Base-by-base conservation (phyloP, 768 basidiomycete species). In the Leccinum uliginosum region DNA sequence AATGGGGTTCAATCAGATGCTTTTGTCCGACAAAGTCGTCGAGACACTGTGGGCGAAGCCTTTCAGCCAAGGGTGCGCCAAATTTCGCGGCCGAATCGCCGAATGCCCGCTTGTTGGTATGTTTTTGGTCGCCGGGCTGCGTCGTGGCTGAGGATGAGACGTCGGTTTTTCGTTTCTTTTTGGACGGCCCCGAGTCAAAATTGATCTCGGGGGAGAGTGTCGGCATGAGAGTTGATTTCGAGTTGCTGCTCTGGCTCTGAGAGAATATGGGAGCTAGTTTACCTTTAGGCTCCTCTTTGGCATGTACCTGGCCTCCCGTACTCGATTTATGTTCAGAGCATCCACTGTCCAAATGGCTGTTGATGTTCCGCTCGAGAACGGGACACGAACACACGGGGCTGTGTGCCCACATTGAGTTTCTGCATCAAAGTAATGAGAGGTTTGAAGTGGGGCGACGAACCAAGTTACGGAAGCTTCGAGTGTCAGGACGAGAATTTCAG, bases 1-100 rank as follows among this genome's bases (percentile, higher is more conserved):
- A 83, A n/a, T 80, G 75, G 0, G 77, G 73, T 0, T 80, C 82
- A 3, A 80, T 81, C 24, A 91, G 62, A 67, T 89, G 83, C 19
- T 67, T 67, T 65, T 94, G 91, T 3, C 91, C 91, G 27, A 92
- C 74, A 58, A 89, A 87, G 3, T 89, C 83, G 2, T 79, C 78
- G 17, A 93, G 72, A 4, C 69, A 69, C 12, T 73, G 76, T 2
- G 91, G 91, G 9, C 91, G 79, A 44, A 92, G 77, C 19, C 79
- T 78, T 65, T 93, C 91, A 1, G 92, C 87, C 1, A 93, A 71
- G 0, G 88, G 88, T 3, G 77, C 72, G 14, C 78, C 76, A 19
- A 65, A 57, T 30, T 74, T 62, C 2, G 72, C 35, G 34, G 68
- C 59, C 11, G 53, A 19, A 35, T 57, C 54, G 30, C 48, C 48